These are phyloP conservation scores for Aurifilum marmelostoma DNA, from an alignment of 2,329 filamentous ascomycete genomes.

Conservation along the genomic window DNA sequence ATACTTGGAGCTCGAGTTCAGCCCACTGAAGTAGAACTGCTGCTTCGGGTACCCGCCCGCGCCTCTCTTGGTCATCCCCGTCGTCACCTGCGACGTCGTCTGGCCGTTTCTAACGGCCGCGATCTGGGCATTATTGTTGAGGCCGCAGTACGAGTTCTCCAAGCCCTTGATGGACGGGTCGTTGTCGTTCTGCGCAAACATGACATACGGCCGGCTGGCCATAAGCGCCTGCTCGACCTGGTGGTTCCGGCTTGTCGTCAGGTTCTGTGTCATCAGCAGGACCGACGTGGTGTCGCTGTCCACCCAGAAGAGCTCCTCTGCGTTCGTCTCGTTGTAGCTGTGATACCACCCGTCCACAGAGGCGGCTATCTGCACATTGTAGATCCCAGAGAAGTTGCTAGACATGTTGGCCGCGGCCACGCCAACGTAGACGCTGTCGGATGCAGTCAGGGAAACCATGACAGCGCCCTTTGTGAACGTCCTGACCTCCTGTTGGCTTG, in stretches of 20 bases:
- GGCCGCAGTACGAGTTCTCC: slow-evolving; percentile 79
- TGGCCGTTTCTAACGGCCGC: slow-evolving; percentile 58
- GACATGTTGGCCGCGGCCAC: slow-evolving; percentile 72
- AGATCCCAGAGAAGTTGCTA: slow-evolving; percentile 64
- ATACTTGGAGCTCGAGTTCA: slow-evolving; percentile 75
- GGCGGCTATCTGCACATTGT: slow-evolving; percentile 79
- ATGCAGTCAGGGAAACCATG: slow-evolving; percentile 63
- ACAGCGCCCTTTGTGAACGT: slow-evolving; percentile 71
- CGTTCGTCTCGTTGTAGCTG: slow-evolving; percentile 54
- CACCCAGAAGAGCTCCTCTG: slow-evolving; percentile 67
- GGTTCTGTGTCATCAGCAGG: slow-evolving; percentile 76
- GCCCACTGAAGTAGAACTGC: slow-evolving; percentile 80
- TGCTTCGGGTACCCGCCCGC: slow-evolving; percentile 73
- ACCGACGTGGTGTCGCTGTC: slow-evolving; percentile 83
- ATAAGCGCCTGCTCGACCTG: slow-evolving; percentile 59
- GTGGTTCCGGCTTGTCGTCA: slow-evolving; percentile 61
- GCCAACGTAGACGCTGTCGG: slow-evolving; percentile 73
- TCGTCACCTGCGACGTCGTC: slow-evolving; percentile 51
- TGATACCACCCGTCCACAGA: slow-evolving; percentile 83
- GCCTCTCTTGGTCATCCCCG: slow-evolving; percentile 71
- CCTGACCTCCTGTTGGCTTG: slow-evolving; percentile 47
- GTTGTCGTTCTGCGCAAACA: slow-evolving; percentile 72
- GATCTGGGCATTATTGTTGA: slow-evolving; percentile 68
- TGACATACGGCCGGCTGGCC: slow-evolving; percentile 66
- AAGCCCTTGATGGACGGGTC: slow-evolving; percentile 68